Conservation (phyloP, 106 monocot species). For the Phalaenopsis equestris region DNA sequence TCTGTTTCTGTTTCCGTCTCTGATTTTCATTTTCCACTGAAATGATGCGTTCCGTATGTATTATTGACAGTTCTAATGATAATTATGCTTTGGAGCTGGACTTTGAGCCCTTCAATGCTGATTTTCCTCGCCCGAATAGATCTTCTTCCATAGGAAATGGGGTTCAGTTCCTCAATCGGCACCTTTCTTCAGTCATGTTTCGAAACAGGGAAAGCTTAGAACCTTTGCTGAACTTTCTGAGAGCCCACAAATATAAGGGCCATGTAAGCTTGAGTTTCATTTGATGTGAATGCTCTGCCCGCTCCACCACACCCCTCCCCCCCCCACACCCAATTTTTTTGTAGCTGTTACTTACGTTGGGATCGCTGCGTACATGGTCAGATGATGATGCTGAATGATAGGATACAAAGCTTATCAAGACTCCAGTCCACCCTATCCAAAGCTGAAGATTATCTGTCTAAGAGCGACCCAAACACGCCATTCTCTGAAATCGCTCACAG, state of each 20-base stretch:
- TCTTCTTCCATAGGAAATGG: constrained; percentile 94
- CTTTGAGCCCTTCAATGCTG: constrained; percentile 83
- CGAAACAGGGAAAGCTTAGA: constrained; percentile 76
- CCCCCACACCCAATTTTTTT: neutral
- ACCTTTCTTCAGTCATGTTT: constrained; percentile 88
- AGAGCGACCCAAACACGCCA: constrained; percentile 48
- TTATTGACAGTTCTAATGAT: constrained; percentile 39
- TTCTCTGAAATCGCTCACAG: constrained; percentile 65
- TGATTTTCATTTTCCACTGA: neutral
- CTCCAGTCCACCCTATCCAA: constrained; percentile 68
- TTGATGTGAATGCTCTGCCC: neutral
- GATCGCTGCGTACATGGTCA: constrained; percentile 12
- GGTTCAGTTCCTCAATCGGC: constrained; percentile 90
- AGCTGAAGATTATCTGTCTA: constrained; percentile 67
- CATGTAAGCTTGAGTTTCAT: constrained; percentile 50
- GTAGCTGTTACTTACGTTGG: constrained; percentile 3
- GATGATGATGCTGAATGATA: constrained; percentile 94
- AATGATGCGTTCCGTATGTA: neutral
- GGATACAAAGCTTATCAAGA: constrained; percentile 60
- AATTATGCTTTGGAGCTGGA: constrained; percentile 68
- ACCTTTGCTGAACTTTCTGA: constrained; percentile 79
- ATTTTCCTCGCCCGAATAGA: constrained; percentile 54
- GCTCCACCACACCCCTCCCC: too few species aligned
- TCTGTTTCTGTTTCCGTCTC: neutral
- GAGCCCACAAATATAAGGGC: constrained; percentile 68